These are phyloP conservation scores for Zasmidium cellare DNA, from an alignment of 2,329 filamentous ascomycete genomes.

Conservation along the genomic window DNA sequence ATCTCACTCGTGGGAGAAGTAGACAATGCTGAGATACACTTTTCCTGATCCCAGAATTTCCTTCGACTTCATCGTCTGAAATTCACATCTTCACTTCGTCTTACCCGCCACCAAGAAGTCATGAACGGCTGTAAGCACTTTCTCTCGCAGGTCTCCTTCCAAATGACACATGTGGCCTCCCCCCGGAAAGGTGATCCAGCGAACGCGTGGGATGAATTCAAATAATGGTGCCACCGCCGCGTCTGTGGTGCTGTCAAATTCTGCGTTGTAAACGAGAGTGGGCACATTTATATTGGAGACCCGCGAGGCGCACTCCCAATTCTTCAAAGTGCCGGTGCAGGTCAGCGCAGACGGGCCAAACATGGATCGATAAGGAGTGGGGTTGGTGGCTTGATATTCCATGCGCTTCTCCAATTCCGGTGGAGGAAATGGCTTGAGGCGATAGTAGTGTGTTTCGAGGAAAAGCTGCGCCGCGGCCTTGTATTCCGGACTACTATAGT, in stretches of 20 bases:
- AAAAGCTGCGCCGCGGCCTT: not conserved
- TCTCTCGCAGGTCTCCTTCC: not conserved
- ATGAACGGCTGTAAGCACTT: not conserved
- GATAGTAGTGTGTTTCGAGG: not conserved
- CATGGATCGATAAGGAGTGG: not conserved
- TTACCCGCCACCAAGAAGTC: not conserved
- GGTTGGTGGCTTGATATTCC: not conserved
- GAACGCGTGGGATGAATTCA: conserved; percentile 34
- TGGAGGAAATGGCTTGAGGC: not conserved
- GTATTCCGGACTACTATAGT: not conserved
- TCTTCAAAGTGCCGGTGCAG: not conserved
- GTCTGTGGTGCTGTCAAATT: conserved; percentile 33
- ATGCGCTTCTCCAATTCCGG: not conserved
- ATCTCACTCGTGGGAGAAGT: too few species aligned
- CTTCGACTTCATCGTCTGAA: too few species aligned
- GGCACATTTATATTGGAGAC: conserved; percentile 35
- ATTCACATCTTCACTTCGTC: too few species aligned
- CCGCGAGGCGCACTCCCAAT: not conserved
- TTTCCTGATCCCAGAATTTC: too few species aligned
- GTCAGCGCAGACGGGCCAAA: not conserved
- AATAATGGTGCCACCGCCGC: conserved; percentile 31
- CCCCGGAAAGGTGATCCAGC: conserved; percentile 31
- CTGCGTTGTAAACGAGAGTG: conserved; percentile 38
- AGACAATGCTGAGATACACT: too few species aligned
- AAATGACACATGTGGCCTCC: conserved; percentile 9